Evolutionary conservation across 1,139 yeast species (phyloP).

Genomic region (Protomyces lactucae-debilis): DNA sequence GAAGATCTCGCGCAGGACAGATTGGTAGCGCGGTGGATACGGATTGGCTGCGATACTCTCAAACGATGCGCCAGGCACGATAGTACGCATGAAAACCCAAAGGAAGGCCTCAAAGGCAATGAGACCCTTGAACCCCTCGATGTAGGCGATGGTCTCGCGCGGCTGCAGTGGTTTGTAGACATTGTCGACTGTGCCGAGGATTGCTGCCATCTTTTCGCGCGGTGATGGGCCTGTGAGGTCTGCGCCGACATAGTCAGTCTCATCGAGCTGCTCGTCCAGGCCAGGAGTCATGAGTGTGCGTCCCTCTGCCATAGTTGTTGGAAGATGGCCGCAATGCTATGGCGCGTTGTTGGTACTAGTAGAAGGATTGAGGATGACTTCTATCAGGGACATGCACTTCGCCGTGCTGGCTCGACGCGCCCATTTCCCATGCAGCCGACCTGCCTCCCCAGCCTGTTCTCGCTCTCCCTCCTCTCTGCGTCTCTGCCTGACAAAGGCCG

Average conservation of each 20-base stretch:
- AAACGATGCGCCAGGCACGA: conserved; percentile 24
- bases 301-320: background rate
- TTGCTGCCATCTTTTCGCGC: background rate
- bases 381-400: too few relatives aligned
- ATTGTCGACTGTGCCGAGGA: conserved; percentile 5
- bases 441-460: too few relatives aligned
- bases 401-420: too few relatives aligned
- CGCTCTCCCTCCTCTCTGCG: too few relatives aligned
- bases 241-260: conserved; percentile 21
- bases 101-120: conserved; percentile 24
- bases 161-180: conserved; percentile 1
- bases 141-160: background rate
- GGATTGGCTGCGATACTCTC: conserved; percentile 17
- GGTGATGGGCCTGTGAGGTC: background rate
- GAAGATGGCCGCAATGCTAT: too few relatives aligned
- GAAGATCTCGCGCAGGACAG: conserved; percentile 23
- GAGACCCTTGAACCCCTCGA: conserved; percentile 19
- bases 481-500: too few relatives aligned
- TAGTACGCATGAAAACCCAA: conserved; percentile 23
- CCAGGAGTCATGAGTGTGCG: conserved; percentile 6
- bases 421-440: too few relatives aligned
- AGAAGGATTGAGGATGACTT: too few relatives aligned
- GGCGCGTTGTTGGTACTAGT: too few relatives aligned
- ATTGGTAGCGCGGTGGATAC: conserved; percentile 18
- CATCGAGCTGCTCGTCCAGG: conserved; percentile 16